Conservation (phyloP, 257 asterid genomes). For the Solanum ahanhuiri region DNA sequence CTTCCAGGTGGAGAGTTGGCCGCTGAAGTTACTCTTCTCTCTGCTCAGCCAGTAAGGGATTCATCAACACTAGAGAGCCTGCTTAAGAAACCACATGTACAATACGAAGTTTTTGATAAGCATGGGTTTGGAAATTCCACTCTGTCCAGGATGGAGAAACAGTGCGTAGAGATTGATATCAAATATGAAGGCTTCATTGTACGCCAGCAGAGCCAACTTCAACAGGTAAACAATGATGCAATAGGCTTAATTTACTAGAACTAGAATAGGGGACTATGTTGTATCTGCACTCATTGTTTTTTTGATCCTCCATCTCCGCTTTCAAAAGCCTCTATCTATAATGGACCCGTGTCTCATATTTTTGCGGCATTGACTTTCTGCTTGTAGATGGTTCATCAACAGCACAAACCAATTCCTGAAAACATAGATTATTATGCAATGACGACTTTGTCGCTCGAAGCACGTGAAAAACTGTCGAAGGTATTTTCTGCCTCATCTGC, state of each 20-base stretch:
- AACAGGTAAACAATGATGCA: constrained; percentile 45
- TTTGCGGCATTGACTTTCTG: constrained; percentile 1
- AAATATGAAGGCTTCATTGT: constrained; percentile 90
- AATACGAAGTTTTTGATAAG: constrained; percentile 64
- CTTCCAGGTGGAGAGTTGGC: constrained; percentile 73
- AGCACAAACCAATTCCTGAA: constrained; percentile 68
- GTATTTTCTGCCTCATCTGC: constrained; percentile 20
- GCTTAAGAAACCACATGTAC: constrained; percentile 93
- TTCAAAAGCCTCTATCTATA: neutral
- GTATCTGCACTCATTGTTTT: neutral
- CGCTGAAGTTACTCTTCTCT: constrained; percentile 52
- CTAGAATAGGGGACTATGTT: neutral
- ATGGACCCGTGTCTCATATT: neutral
- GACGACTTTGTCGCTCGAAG: constrained; percentile 75
- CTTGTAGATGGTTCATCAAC: constrained; percentile 75
- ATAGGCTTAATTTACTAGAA: neutral
- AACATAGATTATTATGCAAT: constrained; percentile 72
- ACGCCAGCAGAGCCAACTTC: constrained; percentile 84
- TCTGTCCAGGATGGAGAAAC: constrained; percentile 70
- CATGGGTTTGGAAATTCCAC: constrained; percentile 80
- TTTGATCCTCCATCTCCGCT: neutral
- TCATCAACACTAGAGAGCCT: constrained; percentile 78
- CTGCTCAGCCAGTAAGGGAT: constrained; percentile 82
- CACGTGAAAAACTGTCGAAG: constrained; percentile 94
- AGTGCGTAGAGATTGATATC: constrained; percentile 85